Percentiles rank a stretch among this genome's conserved stretches.
These are phyloP conservation scores for Tephrocybe rancida DNA, from an alignment of 768 basidiomycete species.

Conservation along the genomic window DNA sequence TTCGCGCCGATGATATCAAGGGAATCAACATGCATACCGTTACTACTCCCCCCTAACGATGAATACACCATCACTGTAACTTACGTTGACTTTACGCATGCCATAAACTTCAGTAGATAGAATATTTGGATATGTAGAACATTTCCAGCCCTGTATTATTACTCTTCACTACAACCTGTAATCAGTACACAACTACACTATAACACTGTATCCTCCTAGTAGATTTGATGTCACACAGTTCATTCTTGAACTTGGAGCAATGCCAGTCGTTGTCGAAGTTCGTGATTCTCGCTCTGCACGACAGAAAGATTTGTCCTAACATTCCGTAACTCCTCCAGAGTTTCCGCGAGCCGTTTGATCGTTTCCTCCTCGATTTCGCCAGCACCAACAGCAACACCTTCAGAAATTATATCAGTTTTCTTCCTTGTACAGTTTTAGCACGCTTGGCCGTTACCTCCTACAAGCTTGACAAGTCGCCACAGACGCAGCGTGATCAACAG, in stretches of 20 bases:
- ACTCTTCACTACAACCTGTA: slow-evolving; percentile 1
- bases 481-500: slow-evolving; percentile 75
- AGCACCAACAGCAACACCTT: slow-evolving; percentile 77
- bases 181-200: neutral
- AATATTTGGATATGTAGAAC: slow-evolving; percentile 6
- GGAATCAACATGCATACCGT: slow-evolving; percentile 24
- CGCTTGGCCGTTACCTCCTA: slow-evolving; percentile 40
- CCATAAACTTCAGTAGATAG: neutral
- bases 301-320: slow-evolving; percentile 43
- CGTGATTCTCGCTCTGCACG: slow-evolving; percentile 55
- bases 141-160: slow-evolving; percentile 12
- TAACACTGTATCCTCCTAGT: neutral
- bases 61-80: neutral
- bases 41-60: slow-evolving; percentile 19
- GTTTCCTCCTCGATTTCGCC: slow-evolving; percentile 67
- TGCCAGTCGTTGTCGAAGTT: slow-evolving; percentile 44
- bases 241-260: neutral
- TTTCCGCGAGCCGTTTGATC: slow-evolving; percentile 48
- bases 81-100: neutral
- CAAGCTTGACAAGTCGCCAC: slow-evolving; percentile 81
- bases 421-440: neutral
- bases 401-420: slow-evolving; percentile 3
- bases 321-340: slow-evolving; percentile 49
- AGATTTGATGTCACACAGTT: neutral
- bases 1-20: slow-evolving; percentile 42